Conservation (phyloP, 2,329 filamentous ascomycete genomes). For the Chaetomiaceae sp. region DNA sequence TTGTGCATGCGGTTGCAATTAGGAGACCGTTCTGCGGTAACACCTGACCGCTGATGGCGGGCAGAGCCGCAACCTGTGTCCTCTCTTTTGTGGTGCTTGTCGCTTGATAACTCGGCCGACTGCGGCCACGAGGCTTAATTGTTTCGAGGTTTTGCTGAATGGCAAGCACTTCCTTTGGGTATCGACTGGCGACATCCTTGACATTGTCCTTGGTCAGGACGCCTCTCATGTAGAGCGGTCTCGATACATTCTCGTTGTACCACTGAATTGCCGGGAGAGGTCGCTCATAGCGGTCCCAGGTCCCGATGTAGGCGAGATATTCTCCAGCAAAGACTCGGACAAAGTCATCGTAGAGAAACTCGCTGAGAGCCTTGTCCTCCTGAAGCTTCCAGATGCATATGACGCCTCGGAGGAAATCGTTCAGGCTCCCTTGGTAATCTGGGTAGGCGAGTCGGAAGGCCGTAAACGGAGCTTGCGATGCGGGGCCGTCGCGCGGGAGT, state of each 20-base stretch:
- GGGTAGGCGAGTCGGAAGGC: slow-evolving; percentile 43
- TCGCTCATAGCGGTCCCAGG: slow-evolving; percentile 24
- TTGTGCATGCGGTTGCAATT: background rate
- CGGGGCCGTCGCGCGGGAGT: slow-evolving; percentile 20
- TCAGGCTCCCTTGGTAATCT: slow-evolving; percentile 36
- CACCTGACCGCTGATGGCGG: background rate
- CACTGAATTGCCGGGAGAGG: slow-evolving; percentile 40
- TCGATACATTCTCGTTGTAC: slow-evolving; percentile 32
- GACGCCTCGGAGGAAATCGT: slow-evolving; percentile 43
- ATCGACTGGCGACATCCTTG: slow-evolving; percentile 32
- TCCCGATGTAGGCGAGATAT: slow-evolving; percentile 40
- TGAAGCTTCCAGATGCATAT: slow-evolving; percentile 40
- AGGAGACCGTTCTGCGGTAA: background rate
- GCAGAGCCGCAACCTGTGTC: background rate
- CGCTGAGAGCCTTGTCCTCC: slow-evolving; percentile 33
- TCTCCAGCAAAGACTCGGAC: slow-evolving; percentile 41
- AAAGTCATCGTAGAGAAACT: slow-evolving; percentile 51
- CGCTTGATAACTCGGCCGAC: background rate
- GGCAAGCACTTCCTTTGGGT: slow-evolving; percentile 29
- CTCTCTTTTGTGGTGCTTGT: background rate
- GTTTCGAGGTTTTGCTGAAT: slow-evolving; percentile 6
- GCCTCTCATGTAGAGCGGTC: slow-evolving; percentile 30
- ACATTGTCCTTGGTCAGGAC: slow-evolving; percentile 37
- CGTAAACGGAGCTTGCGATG: slow-evolving; percentile 31
- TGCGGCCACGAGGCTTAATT: background rate